A percentile compares a stretch with the other conserved stretches of the same genome.
phyloP scores from a whole-genome alignment of 768 basidiomycete genomes.

The Russula sp. region DNA sequence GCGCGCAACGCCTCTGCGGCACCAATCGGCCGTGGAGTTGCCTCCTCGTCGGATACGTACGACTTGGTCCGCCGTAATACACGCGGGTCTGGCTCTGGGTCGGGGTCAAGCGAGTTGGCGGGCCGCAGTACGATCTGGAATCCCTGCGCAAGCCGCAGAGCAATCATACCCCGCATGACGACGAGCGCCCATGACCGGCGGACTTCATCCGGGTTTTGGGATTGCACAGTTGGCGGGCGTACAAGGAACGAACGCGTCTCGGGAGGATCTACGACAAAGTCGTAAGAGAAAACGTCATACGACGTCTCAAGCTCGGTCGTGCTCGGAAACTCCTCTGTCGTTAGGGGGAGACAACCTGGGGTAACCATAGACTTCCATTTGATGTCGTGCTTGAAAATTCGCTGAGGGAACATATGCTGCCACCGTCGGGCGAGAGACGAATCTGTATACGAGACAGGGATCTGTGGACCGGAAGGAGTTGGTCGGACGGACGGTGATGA shows the following conservation, averaged over 20 bases:
- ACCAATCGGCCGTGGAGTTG: conserved; percentile 54
- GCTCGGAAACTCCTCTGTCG: conserved; percentile 84
- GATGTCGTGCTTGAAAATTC: conserved; percentile 75
- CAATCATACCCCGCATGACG: conserved; percentile 92
- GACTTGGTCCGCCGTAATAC: conserved; percentile 52
- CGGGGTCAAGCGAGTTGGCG: conserved; percentile 31
- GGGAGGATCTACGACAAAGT: conserved; percentile 78
- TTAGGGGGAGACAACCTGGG: conserved; percentile 85
- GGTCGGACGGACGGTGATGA: conserved; percentile 49
- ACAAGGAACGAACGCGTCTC: conserved; percentile 89
- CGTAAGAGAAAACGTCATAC: conserved; percentile 83
- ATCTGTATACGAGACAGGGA: conserved; percentile 57
- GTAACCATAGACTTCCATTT: conserved; percentile 90
- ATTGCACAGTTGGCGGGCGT: conserved; percentile 51
- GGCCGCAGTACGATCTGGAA: conserved; percentile 85
- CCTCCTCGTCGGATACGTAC: conserved; percentile 54
- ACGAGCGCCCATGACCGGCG: conserved; percentile 71
- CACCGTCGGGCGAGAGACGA: conserved; percentile 81
- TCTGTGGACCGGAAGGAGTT: conserved; percentile 67
- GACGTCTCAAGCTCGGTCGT: conserved; percentile 68
- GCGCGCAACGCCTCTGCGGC: conserved; percentile 62
- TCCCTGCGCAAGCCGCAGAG: conserved; percentile 86
- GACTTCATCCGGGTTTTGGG: conserved; percentile 52
- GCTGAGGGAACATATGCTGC: conserved; percentile 80
- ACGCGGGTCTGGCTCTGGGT: conserved; percentile 36